phyloP scores from a whole-genome alignment of 306 rosid genomes.

The Pyrus betulifolia region DNA sequence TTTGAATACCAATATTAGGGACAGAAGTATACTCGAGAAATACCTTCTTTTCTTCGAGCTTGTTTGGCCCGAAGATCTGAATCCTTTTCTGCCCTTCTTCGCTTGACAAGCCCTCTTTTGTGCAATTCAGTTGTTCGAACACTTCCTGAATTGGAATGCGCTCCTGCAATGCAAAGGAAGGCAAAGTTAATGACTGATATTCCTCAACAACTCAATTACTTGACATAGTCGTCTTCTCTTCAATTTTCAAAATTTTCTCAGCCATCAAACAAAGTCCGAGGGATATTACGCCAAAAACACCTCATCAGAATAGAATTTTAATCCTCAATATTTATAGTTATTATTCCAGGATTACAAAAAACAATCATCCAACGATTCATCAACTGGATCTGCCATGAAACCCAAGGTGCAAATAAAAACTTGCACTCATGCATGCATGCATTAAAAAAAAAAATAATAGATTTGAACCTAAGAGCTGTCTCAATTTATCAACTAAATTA shows the following conservation, averaged over 20 bases:
- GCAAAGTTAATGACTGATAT: background rate
- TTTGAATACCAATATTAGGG: background rate
- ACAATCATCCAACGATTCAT: background rate
- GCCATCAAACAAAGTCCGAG: background rate
- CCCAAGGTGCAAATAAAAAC: background rate
- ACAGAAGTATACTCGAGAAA: background rate
- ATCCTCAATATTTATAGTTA: background rate
- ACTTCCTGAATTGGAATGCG: conserved; percentile 74
- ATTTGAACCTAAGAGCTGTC: background rate
- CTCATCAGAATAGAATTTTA: background rate
- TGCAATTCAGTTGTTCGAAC: conserved; percentile 62
- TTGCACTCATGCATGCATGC: background rate
- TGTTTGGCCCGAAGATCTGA: conserved; percentile 72
- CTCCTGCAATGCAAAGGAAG: conserved; percentile 34
- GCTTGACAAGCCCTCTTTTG: conserved; percentile 59
- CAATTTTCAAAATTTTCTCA: background rate
- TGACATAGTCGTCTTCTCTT: background rate
- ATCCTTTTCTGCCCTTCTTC: conserved; percentile 72
- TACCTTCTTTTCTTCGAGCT: conserved; percentile 75
- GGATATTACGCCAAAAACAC: background rate
- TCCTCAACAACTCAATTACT: background rate
- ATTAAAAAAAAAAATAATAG: background rate
- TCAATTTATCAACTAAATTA: background rate
- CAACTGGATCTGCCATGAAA: background rate
- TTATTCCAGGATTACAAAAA: background rate